phyloP scores from a whole-genome alignment of 768 basidiomycete species.

The Tricholoma hemisulphureum region DNA sequence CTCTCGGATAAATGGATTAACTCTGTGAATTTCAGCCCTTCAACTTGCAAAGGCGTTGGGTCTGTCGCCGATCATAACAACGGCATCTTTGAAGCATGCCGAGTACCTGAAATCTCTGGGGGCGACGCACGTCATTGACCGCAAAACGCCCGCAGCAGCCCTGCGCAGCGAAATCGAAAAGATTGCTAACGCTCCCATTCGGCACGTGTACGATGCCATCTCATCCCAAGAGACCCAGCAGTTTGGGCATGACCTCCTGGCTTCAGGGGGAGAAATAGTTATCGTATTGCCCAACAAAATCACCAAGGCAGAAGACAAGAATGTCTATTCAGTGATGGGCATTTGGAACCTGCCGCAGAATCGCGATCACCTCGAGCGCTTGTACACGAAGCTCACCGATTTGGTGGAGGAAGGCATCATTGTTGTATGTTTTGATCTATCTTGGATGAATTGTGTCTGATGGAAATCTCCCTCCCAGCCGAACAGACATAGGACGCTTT shows the following conservation, averaged over 20 bases:
- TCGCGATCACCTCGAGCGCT: background rate
- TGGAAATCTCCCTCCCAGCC: no score
- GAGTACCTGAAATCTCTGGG: constrained; percentile 36
- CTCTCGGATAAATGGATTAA: background rate
- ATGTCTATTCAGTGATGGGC: background rate
- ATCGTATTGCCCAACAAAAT: background rate
- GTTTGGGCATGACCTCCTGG: constrained; percentile 4
- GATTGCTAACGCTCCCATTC: background rate
- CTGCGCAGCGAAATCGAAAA: constrained; percentile 18
- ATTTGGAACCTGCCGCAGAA: background rate
- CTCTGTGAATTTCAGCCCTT: constrained; percentile 21
- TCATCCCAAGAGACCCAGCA: constrained; percentile 5
- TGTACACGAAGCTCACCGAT: background rate
- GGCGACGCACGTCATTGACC: constrained; percentile 39
- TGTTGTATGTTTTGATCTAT: background rate
- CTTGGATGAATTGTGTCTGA: background rate
- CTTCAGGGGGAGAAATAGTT: background rate
- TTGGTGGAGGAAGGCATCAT: background rate
- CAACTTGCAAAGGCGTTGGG: constrained; percentile 38
- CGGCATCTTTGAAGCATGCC: constrained; percentile 27
- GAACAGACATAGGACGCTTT: constrained; percentile 40
- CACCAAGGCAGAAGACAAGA: background rate
- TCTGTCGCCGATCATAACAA: constrained; percentile 43
- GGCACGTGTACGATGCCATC: constrained; percentile 6
- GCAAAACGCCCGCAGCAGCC: background rate